Evolutionary conservation across 2,329 filamentous ascomycete genomes (phyloP).

Genomic region (Pestalotiopsis sp.): DNA sequence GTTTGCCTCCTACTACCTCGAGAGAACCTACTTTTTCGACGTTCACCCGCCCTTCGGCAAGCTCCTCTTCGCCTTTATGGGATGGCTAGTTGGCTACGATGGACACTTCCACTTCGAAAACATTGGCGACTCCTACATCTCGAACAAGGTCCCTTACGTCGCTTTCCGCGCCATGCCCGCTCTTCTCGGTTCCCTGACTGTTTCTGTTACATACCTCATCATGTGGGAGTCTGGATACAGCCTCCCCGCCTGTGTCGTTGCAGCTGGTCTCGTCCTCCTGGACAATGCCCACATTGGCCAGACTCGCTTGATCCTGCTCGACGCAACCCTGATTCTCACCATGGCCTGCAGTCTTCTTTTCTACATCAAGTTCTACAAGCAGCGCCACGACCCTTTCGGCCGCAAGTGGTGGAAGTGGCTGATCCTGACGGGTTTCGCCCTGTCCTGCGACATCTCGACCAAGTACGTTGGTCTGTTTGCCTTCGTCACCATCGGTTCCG

Average conservation of each 20-base stretch:
- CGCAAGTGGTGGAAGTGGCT: slow-evolving; percentile 99
- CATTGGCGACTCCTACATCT: slow-evolving; percentile 97
- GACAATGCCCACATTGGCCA: slow-evolving; percentile 98
- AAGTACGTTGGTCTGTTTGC: slow-evolving; percentile 98
- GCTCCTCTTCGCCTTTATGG: slow-evolving; percentile 93
- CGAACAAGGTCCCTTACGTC: slow-evolving; percentile 96
- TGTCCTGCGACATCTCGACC: slow-evolving; percentile 97
- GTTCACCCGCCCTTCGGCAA: slow-evolving; percentile 98
- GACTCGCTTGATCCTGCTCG: slow-evolving; percentile 90
- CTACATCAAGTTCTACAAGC: slow-evolving; percentile 98
- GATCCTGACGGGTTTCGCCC: slow-evolving; percentile 85
- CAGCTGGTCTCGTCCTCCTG: slow-evolving; percentile 83
- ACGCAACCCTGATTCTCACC: slow-evolving; percentile 89
- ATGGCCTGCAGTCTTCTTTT: slow-evolving; percentile 93
- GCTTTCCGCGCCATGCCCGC: slow-evolving; percentile 93
- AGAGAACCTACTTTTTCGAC: slow-evolving; percentile 99
- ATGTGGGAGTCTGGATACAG: slow-evolving; percentile 99
- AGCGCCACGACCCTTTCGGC: slow-evolving; percentile 83
- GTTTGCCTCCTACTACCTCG: slow-evolving; percentile 82
- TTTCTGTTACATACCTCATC: slow-evolving; percentile 91
- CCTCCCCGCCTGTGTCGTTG: slow-evolving; percentile 85
- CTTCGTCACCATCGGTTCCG: slow-evolving; percentile 94
- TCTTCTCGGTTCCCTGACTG: slow-evolving; percentile 85
- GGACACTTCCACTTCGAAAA: slow-evolving; percentile 98
- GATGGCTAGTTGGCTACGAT: slow-evolving; percentile 97